A percentile compares a stretch with the other conserved stretches of the same genome.
Conservation (phyloP, 2,329 filamentous ascomycete genomes). For the Dactylellina drechsleri region DNA sequence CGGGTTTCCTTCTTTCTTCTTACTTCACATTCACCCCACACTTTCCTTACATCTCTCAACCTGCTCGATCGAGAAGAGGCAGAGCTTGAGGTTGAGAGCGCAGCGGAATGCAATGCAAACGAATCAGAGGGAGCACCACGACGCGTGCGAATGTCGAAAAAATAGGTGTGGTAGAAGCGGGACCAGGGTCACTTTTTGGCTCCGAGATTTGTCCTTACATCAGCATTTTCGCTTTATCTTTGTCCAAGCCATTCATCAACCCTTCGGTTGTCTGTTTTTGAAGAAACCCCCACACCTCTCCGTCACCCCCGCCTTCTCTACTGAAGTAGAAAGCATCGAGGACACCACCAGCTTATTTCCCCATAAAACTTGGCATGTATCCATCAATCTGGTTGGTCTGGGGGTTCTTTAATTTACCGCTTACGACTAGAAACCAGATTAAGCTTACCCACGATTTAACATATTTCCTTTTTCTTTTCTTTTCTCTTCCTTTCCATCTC, state of each 20-base stretch:
- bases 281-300: too few species aligned
- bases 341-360: constrained; percentile 46
- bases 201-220: constrained; percentile 35
- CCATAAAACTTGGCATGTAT: constrained; percentile 55
- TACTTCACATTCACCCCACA: constrained; percentile 38
- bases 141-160: constrained; percentile 23
- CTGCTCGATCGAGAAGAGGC: constrained; percentile 33
- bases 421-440: constrained; percentile 41
- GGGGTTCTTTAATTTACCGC: constrained; percentile 52
- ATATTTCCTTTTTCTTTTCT: constrained; percentile 15
- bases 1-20: constrained; percentile 5
- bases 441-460: constrained; percentile 27
- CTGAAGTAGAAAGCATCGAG: constrained; percentile 26
- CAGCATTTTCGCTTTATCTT: constrained; percentile 11
- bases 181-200: constrained; percentile 45
- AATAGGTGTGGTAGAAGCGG: constrained; percentile 53
- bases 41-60: constrained; percentile 19
- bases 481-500: constrained; percentile 1
- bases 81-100: constrained; percentile 31
- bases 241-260: neutral
- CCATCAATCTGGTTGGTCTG: constrained; percentile 54
- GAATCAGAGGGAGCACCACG: neutral
- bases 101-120: constrained; percentile 27
- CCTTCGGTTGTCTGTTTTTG: too few species aligned
- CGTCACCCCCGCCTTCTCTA: neutral